These are phyloP conservation scores for Fennellomyces sp. DNA, from an alignment of 371 early-diverging fungal species.

Conservation along the genomic window DNA sequence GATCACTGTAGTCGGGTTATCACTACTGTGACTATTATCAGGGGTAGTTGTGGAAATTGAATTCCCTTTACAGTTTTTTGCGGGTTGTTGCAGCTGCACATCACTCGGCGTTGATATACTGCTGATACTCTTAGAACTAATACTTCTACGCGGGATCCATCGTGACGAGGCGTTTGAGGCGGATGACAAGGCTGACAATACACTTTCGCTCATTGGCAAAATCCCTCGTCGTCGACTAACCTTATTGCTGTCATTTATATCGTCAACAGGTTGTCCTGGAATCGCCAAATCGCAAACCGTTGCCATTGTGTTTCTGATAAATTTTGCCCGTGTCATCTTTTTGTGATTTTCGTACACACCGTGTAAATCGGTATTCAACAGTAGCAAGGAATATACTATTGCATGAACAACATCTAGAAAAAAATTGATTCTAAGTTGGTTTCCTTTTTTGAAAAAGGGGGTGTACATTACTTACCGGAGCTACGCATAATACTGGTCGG, in stretches of 20 bases:
- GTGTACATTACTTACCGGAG: slow-evolving; percentile 28
- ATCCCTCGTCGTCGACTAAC: background rate
- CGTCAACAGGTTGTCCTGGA: too few species aligned
- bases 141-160: background rate
- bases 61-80: background rate
- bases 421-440: background rate
- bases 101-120: background rate
- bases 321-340: slow-evolving; percentile 61
- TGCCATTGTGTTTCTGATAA: slow-evolving; percentile 62
- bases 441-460: background rate
- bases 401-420: slow-evolving; percentile 77
- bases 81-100: background rate
- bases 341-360: slow-evolving; percentile 66
- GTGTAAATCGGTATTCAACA: slow-evolving; percentile 94
- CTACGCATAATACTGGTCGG: slow-evolving; percentile 45
- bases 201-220: slow-evolving; percentile 12
- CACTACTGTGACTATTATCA: background rate
- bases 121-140: background rate
- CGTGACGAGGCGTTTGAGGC: slow-evolving; percentile 9
- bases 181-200: slow-evolving; percentile 10
- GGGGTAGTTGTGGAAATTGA: background rate
- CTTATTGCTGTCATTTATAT: background rate
- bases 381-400: slow-evolving; percentile 79
- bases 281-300: slow-evolving; percentile 24
- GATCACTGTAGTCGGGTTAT: background rate